Evolutionary conservation across 1,284 basidiomycete genomes (phyloP).

Genomic region (Moesziomyces sp.): DNA sequence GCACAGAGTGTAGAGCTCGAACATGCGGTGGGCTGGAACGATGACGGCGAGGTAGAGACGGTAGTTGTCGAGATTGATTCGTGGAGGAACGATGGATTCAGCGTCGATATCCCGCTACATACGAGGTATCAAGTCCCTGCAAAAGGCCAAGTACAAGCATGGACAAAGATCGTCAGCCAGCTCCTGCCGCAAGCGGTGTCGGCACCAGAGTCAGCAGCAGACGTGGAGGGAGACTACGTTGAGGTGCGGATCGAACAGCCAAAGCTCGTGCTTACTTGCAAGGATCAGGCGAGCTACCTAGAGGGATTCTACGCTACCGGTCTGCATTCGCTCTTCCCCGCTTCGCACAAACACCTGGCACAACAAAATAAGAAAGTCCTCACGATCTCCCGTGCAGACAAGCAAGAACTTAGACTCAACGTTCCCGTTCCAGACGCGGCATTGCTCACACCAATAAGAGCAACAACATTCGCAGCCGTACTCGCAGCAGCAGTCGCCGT

Average conservation of each 20-base stretch:
- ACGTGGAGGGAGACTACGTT: background rate
- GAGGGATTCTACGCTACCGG: constrained; percentile 8
- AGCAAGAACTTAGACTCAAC: constrained; percentile 1
- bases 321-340: constrained; percentile 8
- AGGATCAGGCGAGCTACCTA: background rate
- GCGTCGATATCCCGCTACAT: constrained; percentile 20
- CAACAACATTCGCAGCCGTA: too few species aligned
- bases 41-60: background rate
- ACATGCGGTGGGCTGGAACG: constrained; percentile 20
- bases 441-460: too few species aligned
- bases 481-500: too few species aligned
- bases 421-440: constrained; percentile 6
- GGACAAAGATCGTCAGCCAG: constrained; percentile 5
- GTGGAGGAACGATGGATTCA: background rate
- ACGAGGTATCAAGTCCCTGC: constrained; percentile 14
- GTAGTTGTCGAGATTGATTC: constrained; percentile 2
- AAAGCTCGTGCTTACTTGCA: constrained; percentile 15
- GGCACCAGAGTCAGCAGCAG: background rate
- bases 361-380: background rate
- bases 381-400: background rate
- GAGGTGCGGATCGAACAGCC: constrained; percentile 4
- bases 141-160: background rate
- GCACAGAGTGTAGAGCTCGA: constrained; percentile 15
- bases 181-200: background rate
- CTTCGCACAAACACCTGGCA: constrained; percentile 16